These are phyloP conservation scores for Prunus yedoensis DNA, from an alignment of 331 rosid genomes.

Conservation along the genomic window DNA sequence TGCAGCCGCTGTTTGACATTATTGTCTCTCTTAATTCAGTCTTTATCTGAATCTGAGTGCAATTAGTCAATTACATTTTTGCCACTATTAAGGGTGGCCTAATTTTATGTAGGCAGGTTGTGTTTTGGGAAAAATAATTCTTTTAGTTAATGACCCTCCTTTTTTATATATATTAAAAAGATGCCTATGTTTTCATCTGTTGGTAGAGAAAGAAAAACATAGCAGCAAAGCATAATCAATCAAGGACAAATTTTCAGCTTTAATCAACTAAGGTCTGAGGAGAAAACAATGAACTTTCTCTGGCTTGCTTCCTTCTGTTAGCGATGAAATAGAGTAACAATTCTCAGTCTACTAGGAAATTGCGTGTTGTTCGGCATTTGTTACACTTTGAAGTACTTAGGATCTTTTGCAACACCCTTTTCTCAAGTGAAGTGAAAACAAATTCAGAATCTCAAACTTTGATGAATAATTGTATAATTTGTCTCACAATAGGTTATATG, in stretches of 20 bases:
- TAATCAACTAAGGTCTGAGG: not conserved
- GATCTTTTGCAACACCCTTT: not conserved
- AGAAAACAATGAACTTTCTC: not conserved
- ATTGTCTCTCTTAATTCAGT: not conserved
- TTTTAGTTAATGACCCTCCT: too few species aligned
- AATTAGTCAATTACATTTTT: conserved; percentile 20
- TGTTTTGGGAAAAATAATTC: too few species aligned
- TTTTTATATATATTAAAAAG: too few species aligned
- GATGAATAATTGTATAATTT: not conserved
- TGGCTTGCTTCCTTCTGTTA: not conserved
- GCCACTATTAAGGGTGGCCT: conserved; percentile 6
- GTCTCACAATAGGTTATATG: not conserved
- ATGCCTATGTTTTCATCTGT: not conserved
- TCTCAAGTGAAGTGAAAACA: too few species aligned
- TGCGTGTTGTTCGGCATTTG: not conserved
- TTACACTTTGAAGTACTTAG: not conserved
- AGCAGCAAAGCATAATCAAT: not conserved
- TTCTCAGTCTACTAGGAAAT: not conserved
- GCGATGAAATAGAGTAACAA: not conserved
- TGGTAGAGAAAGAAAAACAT: not conserved
- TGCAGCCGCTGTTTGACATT: conserved; percentile 24
- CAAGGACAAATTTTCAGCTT: not conserved
- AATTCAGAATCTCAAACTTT: too few species aligned
- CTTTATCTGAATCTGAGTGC: not conserved
- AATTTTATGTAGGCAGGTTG: too few species aligned